A percentile compares a stretch with the other conserved stretches of the same genome.
These are phyloP conservation scores for Cardamine occulta DNA, from an alignment of 345 rosid species.

Conservation along the genomic window DNA sequence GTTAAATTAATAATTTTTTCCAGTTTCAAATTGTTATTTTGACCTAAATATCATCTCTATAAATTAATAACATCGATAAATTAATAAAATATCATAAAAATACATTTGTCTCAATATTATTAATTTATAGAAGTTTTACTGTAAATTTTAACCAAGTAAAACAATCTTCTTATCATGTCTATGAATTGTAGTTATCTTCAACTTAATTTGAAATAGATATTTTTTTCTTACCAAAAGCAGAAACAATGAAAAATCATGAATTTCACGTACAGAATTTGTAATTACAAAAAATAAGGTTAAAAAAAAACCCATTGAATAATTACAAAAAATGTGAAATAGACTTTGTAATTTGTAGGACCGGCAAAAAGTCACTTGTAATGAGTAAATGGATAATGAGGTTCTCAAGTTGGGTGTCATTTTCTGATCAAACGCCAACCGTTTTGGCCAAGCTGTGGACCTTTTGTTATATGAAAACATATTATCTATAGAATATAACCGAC, in stretches of 20 bases:
- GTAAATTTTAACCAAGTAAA: neutral
- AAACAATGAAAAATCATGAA: neutral
- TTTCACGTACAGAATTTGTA: neutral
- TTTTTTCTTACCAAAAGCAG: neutral
- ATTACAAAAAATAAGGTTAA: too few species aligned
- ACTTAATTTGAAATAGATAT: neutral
- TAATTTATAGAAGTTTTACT: too few species aligned
- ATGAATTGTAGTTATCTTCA: neutral
- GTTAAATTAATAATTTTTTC: too few species aligned
- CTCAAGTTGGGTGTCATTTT: slow-evolving; percentile 29
- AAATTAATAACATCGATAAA: too few species aligned
- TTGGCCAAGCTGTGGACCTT: slow-evolving; percentile 23
- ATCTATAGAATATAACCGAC: neutral
- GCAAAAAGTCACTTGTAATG: slow-evolving; percentile 14
- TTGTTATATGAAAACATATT: neutral
- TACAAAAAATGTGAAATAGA: slow-evolving; percentile 14
- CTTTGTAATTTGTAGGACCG: slow-evolving; percentile 5
- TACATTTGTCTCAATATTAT: too few species aligned
- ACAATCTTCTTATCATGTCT: neutral
- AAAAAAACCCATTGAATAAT: neutral
- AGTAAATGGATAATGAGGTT: slow-evolving; percentile 26
- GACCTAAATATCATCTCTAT: too few species aligned
- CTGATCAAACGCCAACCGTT: slow-evolving; percentile 35
- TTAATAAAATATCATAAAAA: too few species aligned
- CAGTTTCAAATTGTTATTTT: too few species aligned